Evolutionary conservation across 2,329 filamentous ascomycete genomes (phyloP).

Genomic region (Paraphoma chrysanthemicola): DNA sequence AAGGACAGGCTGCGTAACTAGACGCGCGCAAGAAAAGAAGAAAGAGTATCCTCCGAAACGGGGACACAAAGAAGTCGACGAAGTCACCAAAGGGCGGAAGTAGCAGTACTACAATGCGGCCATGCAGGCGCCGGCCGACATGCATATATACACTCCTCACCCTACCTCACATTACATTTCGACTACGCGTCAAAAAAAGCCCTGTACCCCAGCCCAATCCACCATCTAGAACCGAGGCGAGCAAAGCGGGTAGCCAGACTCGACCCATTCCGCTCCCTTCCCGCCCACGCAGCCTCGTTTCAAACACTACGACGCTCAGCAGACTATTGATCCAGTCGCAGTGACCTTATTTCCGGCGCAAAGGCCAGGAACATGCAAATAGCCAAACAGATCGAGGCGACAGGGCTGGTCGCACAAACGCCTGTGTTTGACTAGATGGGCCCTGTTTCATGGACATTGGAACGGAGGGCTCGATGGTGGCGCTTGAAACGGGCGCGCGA

Average conservation of each 20-base stretch:
- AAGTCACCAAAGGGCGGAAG: too few relatives aligned
- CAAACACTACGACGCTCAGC: conserved; percentile 11
- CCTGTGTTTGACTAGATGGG: conserved; percentile 27
- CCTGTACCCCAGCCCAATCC: not conserved
- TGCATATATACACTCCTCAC: conserved; percentile 33
- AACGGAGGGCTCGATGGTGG: conserved; percentile 25
- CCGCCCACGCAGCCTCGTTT: conserved; percentile 31
- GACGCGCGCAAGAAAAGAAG: conserved; percentile 35
- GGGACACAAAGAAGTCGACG: conserved; percentile 13
- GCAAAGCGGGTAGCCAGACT: too few relatives aligned
- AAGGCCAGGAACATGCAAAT: conserved; percentile 22
- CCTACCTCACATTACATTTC: not conserved
- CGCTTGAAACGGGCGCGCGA: conserved; percentile 29
- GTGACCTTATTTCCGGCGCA: conserved; percentile 20
- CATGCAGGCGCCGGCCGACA: conserved; percentile 14
- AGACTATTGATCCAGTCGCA: not conserved
- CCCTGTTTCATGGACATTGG: conserved; percentile 41
- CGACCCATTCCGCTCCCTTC: not conserved
- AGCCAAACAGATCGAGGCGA: conserved; percentile 19
- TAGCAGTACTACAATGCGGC: not conserved
- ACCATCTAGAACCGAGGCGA: not conserved
- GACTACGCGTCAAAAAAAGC: conserved; percentile 10
- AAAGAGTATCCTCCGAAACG: too few relatives aligned
- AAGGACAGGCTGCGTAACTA: conserved; percentile 43
- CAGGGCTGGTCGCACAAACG: conserved; percentile 13